Conservation (phyloP, 2,329 filamentous ascomycete species). For the Aureobasidium sp. region DNA sequence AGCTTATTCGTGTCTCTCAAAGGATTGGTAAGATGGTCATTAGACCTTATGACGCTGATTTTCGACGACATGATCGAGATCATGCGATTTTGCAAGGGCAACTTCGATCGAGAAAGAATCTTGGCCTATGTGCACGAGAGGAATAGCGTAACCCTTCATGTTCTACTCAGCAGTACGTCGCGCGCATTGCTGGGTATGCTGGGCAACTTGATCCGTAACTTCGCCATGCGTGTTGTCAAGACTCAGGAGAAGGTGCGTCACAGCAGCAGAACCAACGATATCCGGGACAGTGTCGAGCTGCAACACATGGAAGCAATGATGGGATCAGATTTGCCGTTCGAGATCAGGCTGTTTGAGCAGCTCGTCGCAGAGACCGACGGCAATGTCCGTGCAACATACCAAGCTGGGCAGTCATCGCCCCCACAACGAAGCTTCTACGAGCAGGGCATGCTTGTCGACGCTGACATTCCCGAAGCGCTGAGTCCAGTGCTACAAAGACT, state of each 20-base stretch:
- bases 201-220: constrained; percentile 50
- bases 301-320: constrained; percentile 22
- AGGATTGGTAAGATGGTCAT: constrained; percentile 69
- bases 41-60: constrained; percentile 54
- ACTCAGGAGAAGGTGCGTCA: neutral
- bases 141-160: constrained; percentile 26
- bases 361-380: constrained; percentile 52
- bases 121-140: constrained; percentile 13
- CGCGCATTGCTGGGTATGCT: constrained; percentile 62
- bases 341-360: constrained; percentile 37
- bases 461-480: constrained; percentile 43
- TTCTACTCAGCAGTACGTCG: constrained; percentile 66
- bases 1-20: constrained; percentile 65
- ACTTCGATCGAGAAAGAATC: neutral
- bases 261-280: constrained; percentile 25
- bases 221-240: constrained; percentile 16
- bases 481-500: constrained; percentile 40
- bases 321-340: constrained; percentile 38
- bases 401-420: constrained; percentile 35
- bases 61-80: constrained; percentile 41
- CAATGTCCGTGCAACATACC: constrained; percentile 52
- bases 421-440: constrained; percentile 37
- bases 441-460: constrained; percentile 44
- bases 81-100: neutral
- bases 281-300: neutral